A percentile compares a stretch with the other conserved stretches of the same genome.
phyloP scores from a whole-genome alignment of 2,329 filamentous ascomycete species.

The Fusarium devonianum region DNA sequence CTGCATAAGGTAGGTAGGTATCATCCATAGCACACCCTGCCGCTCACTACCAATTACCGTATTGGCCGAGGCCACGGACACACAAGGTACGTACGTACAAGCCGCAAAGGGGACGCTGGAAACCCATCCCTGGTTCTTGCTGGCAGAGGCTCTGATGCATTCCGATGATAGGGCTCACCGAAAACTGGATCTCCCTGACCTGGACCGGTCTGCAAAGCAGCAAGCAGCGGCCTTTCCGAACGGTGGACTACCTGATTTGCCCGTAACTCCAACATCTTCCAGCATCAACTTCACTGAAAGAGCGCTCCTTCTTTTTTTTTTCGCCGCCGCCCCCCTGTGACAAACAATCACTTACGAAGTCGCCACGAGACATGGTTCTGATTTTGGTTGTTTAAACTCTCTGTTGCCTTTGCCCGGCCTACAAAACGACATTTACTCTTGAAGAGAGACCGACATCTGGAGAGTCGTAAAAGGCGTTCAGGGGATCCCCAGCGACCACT shows the following conservation, averaged over 20 bases:
- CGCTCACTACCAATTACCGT: too few species aligned
- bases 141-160: constrained; percentile 31
- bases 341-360: constrained; percentile 8
- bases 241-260: constrained; percentile 22
- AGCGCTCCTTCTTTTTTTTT: constrained; percentile 25
- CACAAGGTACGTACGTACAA: too few species aligned
- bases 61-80: too few species aligned
- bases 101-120: constrained; percentile 24
- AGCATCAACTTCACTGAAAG: constrained; percentile 28
- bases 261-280: constrained; percentile 29
- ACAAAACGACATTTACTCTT: constrained; percentile 13
- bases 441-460: constrained; percentile 14
- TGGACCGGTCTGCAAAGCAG: constrained; percentile 32
- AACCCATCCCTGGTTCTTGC: constrained; percentile 10
- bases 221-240: constrained; percentile 32
- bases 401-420: too few species aligned
- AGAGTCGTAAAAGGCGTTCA: constrained; percentile 13
- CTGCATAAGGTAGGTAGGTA: too few species aligned
- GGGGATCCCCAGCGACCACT: constrained; percentile 9
- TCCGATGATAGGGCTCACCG: constrained; percentile 29
- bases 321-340: constrained; percentile 20
- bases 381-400: constrained; percentile 12
- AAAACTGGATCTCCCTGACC: constrained; percentile 32
- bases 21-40: too few species aligned
- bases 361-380: constrained; percentile 9